These are phyloP conservation scores for Claviceps pazoutovae DNA, from an alignment of 2,329 filamentous ascomycete species.

Conservation along the genomic window DNA sequence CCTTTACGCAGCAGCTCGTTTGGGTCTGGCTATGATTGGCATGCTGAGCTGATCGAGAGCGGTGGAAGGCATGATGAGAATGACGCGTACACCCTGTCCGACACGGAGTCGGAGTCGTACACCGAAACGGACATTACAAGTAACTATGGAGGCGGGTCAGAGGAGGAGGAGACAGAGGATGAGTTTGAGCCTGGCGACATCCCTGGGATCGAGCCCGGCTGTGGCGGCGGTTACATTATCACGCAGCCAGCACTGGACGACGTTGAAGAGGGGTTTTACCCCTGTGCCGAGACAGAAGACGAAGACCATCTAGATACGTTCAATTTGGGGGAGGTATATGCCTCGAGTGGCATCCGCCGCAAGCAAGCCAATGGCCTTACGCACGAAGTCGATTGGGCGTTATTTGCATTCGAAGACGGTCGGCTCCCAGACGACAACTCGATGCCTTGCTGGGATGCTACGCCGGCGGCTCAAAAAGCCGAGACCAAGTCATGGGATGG, in stretches of 20 bases:
- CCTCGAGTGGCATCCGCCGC: conserved; percentile 77
- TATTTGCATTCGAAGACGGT: conserved; percentile 65
- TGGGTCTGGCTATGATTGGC: conserved; percentile 25
- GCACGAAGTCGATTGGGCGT: conserved; percentile 91
- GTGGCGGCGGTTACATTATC: conserved; percentile 64
- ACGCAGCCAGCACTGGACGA: conserved; percentile 89
- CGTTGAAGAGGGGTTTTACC: conserved; percentile 70
- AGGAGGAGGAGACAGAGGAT: conserved; percentile 35
- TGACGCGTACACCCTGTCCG: conserved; percentile 47
- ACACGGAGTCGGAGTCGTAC: conserved; percentile 41
- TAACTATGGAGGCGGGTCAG: conserved; percentile 33
- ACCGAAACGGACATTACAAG: conserved; percentile 40
- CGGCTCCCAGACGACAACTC: conserved; percentile 60
- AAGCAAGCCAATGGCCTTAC: conserved; percentile 56
- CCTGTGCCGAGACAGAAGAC: conserved; percentile 53
- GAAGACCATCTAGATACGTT: conserved; percentile 75
- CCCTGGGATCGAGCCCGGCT: conserved; percentile 59
- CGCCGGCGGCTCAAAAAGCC: conserved; percentile 6
- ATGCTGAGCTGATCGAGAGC: conserved; percentile 26
- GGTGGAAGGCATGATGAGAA: conserved; percentile 34
- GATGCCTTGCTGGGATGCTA: conserved; percentile 33
- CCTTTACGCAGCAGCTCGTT: conserved; percentile 25
- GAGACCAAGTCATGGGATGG: conserved; percentile 3
- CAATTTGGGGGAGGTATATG: conserved; percentile 70
- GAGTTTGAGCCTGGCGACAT: conserved; percentile 59